Percentiles rank a stretch among this genome's conserved stretches.
phyloP scores from a whole-genome alignment of 1,139 yeast species.

The Kluyveromyces marxianus region DNA sequence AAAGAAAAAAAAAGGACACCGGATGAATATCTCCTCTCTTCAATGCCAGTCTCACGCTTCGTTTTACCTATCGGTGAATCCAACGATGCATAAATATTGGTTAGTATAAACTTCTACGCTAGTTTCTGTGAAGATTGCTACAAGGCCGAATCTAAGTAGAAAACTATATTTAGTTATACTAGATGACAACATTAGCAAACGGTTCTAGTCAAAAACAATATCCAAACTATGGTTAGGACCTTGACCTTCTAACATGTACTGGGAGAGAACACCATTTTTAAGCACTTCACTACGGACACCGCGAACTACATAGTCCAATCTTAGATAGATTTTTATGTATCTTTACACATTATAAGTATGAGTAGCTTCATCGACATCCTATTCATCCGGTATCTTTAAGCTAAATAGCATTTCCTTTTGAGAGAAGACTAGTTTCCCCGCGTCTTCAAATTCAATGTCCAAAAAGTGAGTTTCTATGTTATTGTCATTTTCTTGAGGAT shows the following conservation, averaged over 20 bases:
- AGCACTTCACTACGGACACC: not conserved
- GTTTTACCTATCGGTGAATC: too few relatives aligned
- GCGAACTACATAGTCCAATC: conserved; percentile 1
- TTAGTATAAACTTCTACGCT: too few relatives aligned
- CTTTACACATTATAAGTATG: not conserved
- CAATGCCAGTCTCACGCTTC: too few relatives aligned
- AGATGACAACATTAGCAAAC: too few relatives aligned
- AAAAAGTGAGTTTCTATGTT: conserved; percentile 1
- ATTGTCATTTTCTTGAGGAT: conserved; percentile 3
- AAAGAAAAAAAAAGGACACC: too few relatives aligned
- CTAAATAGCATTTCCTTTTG: not conserved
- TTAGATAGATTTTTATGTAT: not conserved
- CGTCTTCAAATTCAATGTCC: not conserved
- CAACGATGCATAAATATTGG: too few relatives aligned
- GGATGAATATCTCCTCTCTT: too few relatives aligned
- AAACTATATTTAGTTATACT: too few relatives aligned
- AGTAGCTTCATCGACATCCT: conserved; percentile 1
- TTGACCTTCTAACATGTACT: conserved; percentile 1
- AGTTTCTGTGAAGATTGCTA: too few relatives aligned
- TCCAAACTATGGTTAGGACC: not conserved
- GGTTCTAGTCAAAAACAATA: not conserved
- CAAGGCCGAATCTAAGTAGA: too few relatives aligned
- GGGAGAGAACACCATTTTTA: not conserved
- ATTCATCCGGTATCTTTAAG: conserved; percentile 2
- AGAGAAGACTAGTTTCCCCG: not conserved